phyloP scores from a whole-genome alignment of 768 basidiomycete species.

The Termitomyces sp. region DNA sequence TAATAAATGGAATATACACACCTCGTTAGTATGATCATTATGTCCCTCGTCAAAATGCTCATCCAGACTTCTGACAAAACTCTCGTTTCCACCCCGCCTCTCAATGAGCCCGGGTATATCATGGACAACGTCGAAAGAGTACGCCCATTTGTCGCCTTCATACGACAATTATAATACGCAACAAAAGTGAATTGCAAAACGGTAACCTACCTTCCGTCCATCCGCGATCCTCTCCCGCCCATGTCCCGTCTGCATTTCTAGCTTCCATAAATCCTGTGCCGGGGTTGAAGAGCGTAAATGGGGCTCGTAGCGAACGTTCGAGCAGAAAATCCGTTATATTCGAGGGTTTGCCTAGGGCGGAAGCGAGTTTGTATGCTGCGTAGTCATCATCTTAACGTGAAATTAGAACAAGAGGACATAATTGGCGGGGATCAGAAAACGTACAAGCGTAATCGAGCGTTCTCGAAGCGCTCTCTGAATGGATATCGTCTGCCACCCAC shows the following conservation, averaged over 20 bases:
- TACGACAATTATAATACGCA: too few relatives aligned
- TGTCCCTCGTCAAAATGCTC: constrained; percentile 55
- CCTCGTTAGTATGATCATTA: constrained; percentile 82
- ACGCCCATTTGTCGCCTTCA: constrained; percentile 52
- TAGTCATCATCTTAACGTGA: constrained; percentile 63
- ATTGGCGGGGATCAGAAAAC: background rate
- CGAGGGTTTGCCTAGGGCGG: constrained; percentile 40
- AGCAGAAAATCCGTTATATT: constrained; percentile 44
- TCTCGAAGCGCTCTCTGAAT: constrained; percentile 74
- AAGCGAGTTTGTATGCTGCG: constrained; percentile 60
- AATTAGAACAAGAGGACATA: background rate
- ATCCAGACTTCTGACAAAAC: constrained; percentile 64
- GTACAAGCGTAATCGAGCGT: constrained; percentile 76
- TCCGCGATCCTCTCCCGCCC: constrained; percentile 66
- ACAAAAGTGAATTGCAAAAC: background rate
- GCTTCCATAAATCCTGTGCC: constrained; percentile 82
- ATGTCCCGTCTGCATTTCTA: constrained; percentile 56
- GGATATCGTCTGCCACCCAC: constrained; percentile 75
- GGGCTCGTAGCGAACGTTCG: constrained; percentile 47
- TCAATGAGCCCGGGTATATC: constrained; percentile 58
- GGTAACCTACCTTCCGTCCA: constrained; percentile 71
- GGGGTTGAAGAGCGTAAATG: constrained; percentile 64
- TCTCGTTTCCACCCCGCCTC: constrained; percentile 56
- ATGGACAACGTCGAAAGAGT: constrained; percentile 75
- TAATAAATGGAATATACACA: constrained; percentile 15